phyloP scores from a whole-genome alignment of 495 filamentous ascomycete genomes.

The Astrothelium macrocarpum region DNA sequence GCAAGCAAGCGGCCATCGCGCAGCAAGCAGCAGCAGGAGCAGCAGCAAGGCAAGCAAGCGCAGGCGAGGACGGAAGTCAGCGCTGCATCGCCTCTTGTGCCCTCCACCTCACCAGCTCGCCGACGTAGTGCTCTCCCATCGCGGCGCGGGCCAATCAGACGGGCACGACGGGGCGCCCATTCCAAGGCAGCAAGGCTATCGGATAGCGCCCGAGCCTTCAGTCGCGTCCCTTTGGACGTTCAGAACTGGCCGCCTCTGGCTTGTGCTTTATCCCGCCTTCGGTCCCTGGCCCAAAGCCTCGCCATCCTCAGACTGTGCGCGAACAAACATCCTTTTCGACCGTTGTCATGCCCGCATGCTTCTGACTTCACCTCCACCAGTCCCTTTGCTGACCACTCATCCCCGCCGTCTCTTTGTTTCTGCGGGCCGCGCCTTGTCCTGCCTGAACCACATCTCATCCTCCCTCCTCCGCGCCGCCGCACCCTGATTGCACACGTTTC shows the following conservation, averaged over 20 bases:
- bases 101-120: not conserved
- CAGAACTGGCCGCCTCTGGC: not conserved
- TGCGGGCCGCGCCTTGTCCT: constrained; percentile 1
- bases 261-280: not conserved
- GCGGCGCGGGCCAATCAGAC: not conserved
- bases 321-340: too few relatives aligned
- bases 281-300: not conserved
- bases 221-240: not conserved
- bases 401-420: constrained; percentile 2
- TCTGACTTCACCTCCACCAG: not conserved
- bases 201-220: constrained; percentile 1
- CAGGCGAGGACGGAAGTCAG: constrained; percentile 6
- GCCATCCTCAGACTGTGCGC: too few relatives aligned
- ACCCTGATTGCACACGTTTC: not conserved
- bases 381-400: too few relatives aligned
- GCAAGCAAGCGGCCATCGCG: too few relatives aligned
- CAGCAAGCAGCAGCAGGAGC: not conserved
- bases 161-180: not conserved
- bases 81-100: constrained; percentile 1
- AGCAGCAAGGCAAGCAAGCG: not conserved
- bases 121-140: not conserved
- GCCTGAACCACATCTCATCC: not conserved
- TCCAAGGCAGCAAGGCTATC: constrained; percentile 6
- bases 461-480: not conserved
- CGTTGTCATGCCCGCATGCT: not conserved